Evolutionary conservation across 176 grass and related monocot genomes (phyloP), one percentile per base, ranked within the genome.

Genomic region (Aegilops longissima): DNA sequence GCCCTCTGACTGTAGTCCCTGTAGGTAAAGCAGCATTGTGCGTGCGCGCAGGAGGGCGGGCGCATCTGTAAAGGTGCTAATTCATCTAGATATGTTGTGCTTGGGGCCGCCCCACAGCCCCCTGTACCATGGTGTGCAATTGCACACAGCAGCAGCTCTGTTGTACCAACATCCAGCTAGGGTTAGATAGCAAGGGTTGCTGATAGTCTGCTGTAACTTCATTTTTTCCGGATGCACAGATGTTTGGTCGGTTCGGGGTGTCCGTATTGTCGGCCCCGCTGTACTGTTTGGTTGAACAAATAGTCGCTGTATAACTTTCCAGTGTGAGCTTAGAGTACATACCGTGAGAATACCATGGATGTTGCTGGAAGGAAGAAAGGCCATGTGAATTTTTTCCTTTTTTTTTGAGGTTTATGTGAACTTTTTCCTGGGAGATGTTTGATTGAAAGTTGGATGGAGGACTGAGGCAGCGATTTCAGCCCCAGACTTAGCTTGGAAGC

Each of bases 41-140:
- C 38, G 3, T 78, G 65, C 73, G 35, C 62, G 27, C 62, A 29
- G 14, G 61, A 81, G 76, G 62, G 81, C 5, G 36, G 68, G 66
- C 4, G 34, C 2, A 9, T 31, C 82, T 88, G 77, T 82, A 88
- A 88, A 91, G 24, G 40, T 91, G 61, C 77, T 76, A 74, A 91
- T 85, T 81, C 49, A 52, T 82, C 73, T 29, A 62, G 44, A 66
- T 59, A 85, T 82, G 80, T 81, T 77, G 33, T 70, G 52, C 61
- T 62, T 18, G 77, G 49, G 77, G 47, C 70, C 20, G 42, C 52
- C 84, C 52, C 84, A 16, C 70, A 33, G 33, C 33, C 64, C 39
- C 49, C 27, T 77, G 69, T 81, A 78, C 47, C 70, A 76, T 85
- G 44, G 24, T 42, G 62, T 73, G 73, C 56, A 34, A 78, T 78